Percentiles rank a stretch among this genome's conserved stretches.
Evolutionary conservation across 768 basidiomycete genomes (phyloP).

Genomic region (Naganishia friedmannii): DNA sequence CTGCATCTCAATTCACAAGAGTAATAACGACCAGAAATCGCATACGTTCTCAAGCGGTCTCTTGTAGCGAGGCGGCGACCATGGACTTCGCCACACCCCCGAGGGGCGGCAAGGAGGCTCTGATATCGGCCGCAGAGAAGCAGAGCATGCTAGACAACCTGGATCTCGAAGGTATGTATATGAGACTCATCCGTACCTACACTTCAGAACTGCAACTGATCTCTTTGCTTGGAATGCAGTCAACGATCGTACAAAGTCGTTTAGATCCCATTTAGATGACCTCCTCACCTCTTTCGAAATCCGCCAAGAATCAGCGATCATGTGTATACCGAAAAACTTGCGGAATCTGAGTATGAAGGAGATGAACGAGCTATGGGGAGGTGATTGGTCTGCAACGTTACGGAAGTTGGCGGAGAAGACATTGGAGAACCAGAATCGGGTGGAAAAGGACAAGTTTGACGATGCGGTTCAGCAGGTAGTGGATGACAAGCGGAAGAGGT

Average conservation of each 20-base stretch:
- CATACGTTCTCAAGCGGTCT: background rate
- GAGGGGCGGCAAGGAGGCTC: conserved; percentile 7
- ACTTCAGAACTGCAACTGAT: background rate
- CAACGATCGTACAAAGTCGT: conserved; percentile 42
- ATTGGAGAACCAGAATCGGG: conserved; percentile 33
- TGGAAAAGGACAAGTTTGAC: conserved; percentile 37
- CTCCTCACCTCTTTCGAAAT: conserved; percentile 44
- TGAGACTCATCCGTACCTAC: too few species aligned
- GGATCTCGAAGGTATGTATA: conserved; percentile 49
- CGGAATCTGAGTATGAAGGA: conserved; percentile 45
- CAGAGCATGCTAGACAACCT: conserved; percentile 48
- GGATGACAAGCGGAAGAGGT: conserved; percentile 45
- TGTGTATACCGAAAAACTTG: conserved; percentile 47
- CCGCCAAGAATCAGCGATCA: conserved; percentile 49
- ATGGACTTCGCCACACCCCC: conserved; percentile 18
- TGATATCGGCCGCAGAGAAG: conserved; percentile 38
- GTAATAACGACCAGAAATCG: background rate
- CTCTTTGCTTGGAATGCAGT: conserved; percentile 33
- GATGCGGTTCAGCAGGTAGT: conserved; percentile 34
- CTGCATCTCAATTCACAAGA: background rate
- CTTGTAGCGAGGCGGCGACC: background rate
- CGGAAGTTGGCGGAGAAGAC: conserved; percentile 38
- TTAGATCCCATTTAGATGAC: conserved; percentile 39
- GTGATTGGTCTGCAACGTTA: conserved; percentile 42
- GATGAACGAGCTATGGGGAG: conserved; percentile 47